Evolutionary conservation across 805 yeast genomes (phyloP), one percentile per base, ranked within the genome.

Genomic region (Metschnikowia kunwiensis): DNA sequence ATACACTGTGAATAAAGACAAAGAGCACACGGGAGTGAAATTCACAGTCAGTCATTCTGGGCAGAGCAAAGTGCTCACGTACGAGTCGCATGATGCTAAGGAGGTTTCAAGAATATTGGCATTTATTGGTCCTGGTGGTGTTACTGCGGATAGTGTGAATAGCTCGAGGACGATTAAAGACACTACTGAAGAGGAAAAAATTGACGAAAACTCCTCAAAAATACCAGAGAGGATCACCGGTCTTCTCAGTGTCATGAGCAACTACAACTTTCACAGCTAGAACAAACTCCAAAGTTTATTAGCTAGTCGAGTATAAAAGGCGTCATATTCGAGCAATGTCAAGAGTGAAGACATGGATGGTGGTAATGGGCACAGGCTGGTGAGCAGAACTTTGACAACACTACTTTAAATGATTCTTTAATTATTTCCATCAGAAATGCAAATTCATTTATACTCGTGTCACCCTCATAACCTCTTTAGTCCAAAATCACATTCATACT

Each of bases 81-180:
- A 70, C 54, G 68, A 65, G 41, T 78, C 91, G 1, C 63, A 65
- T 44, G 80, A 81, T 46, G 61, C 72, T 31, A 86, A 86, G 55
- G 95, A 87, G 57, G 73, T 88, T 29, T 78, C 86, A 16, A 73
- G 89, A 47, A 54, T 87, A 15, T 62, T 85, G 55, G 75, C 85
- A 32, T 82, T 85, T 5, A 53, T 87, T 31, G 95, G 95, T 0
- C 88, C 88, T 5, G 64, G 70, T 36, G 80, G 80, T 4, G 82
- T 80, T 12, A 30, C 33, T 17, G 34, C 37, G n/a, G 33, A 32
- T 17, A 41, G 30, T 18, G 20, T 28, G n/a, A 25, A 14, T 8
- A 63, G 63, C 29, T 54, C 65, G 8, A 54, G 61, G 17, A 50
- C 53, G 33, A 48, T 46, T 37, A 30, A 41, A 17, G 35, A 39